These are phyloP conservation scores for Xerocomus brunneocitrinus DNA, from an alignment of 768 basidiomycete species.

Conservation along the genomic window DNA sequence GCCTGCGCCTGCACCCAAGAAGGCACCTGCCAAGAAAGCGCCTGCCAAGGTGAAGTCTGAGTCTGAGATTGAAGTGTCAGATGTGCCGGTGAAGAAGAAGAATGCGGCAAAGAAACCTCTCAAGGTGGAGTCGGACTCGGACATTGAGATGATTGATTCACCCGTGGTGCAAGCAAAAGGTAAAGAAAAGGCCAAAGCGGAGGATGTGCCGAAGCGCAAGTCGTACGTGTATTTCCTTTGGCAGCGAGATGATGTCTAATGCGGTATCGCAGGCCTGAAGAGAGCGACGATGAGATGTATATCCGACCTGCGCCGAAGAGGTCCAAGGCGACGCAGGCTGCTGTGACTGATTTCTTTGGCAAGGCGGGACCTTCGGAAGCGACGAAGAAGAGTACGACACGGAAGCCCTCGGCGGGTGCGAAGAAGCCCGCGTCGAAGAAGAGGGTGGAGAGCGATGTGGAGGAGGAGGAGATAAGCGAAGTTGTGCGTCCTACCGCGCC, in stretches of 20 bases:
- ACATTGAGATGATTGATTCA: conserved; percentile 29
- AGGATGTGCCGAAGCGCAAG: conserved; percentile 55
- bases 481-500: conserved; percentile 39
- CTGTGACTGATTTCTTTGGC: conserved; percentile 58
- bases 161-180: conserved; percentile 30
- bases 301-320: conserved; percentile 53
- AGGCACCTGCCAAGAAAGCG: conserved; percentile 30
- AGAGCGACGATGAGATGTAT: conserved; percentile 41
- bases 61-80: conserved; percentile 34
- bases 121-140: conserved; percentile 37
- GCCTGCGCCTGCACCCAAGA: conserved; percentile 25
- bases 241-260: conserved; percentile 10
- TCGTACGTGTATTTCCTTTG: conserved; percentile 40
- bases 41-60: conserved; percentile 36
- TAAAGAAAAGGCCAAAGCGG: conserved; percentile 43
- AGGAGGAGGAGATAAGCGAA: conserved; percentile 44
- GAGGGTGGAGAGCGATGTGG: conserved; percentile 39
- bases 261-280: conserved; percentile 22
- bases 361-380: conserved; percentile 38
- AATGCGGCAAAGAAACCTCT: conserved; percentile 17
- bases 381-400: conserved; percentile 37
- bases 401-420: conserved; percentile 53
- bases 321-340: conserved; percentile 37
- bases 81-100: conserved; percentile 20
- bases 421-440: conserved; percentile 47